phyloP scores from a whole-genome alignment of 345 rosid species.

The Eucalyptus tenuipes region DNA sequence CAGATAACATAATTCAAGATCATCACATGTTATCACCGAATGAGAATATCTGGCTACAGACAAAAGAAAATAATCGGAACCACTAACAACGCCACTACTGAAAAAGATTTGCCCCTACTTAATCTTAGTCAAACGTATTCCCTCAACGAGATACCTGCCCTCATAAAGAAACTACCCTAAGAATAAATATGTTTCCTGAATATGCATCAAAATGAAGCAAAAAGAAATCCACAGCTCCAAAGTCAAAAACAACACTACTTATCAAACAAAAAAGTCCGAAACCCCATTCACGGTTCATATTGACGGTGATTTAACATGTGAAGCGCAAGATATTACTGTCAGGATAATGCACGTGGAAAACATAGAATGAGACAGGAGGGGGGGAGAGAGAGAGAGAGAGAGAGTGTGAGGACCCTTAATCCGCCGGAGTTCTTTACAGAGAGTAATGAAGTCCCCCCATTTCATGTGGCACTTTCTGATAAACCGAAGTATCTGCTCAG shows the following conservation, averaged over 20 bases:
- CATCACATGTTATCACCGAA: neutral
- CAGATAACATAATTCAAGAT: neutral
- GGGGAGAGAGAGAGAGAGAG: neutral
- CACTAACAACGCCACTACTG: neutral
- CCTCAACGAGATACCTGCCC: neutral
- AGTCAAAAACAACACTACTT: neutral
- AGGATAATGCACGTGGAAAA: neutral
- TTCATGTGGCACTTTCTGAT: conserved; percentile 98
- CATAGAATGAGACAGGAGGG: neutral
- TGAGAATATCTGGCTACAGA: neutral
- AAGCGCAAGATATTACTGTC: neutral
- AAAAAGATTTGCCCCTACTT: neutral
- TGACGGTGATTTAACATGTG: neutral
- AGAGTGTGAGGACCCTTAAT: conserved; percentile 53
- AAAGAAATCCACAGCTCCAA: neutral
- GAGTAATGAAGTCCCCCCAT: conserved; percentile 97
- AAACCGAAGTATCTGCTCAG: conserved; percentile 92
- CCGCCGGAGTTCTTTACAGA: conserved; percentile 91
- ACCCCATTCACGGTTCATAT: neutral
- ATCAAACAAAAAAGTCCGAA: neutral
- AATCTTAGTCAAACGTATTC: neutral
- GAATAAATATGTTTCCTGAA: neutral
- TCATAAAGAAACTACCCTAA: neutral
- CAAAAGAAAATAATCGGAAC: neutral
- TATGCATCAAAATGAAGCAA: neutral